phyloP scores from a whole-genome alignment of 352 stramenopile species.

The Phytophthora sansomeana region DNA sequence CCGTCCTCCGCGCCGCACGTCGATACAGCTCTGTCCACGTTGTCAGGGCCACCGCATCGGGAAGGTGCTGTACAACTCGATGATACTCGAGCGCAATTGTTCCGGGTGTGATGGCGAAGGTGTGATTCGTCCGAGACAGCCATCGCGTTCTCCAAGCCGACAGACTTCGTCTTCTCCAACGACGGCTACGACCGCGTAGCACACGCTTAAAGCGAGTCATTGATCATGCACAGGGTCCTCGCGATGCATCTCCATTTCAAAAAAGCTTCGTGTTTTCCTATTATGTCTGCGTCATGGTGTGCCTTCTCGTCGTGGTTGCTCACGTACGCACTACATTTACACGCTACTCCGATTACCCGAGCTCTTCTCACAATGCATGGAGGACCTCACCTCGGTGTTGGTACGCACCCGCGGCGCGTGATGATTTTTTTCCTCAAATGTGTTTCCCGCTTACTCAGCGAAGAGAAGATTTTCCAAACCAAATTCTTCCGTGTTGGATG shows the following conservation, averaged over 20 bases:
- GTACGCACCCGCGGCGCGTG: constrained; percentile 24
- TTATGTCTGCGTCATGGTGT: neutral
- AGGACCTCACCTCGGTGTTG: constrained; percentile 10
- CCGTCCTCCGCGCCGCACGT: neutral
- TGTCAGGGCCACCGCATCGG: constrained; percentile 70
- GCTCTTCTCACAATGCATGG: constrained; percentile 17
- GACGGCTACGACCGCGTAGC: constrained; percentile 6
- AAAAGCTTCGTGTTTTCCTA: constrained; percentile 24
- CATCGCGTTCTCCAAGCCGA: neutral
- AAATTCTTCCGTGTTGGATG: constrained; percentile 66
- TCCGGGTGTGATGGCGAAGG: constrained; percentile 64
- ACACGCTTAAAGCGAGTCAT: no score
- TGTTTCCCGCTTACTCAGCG: constrained; percentile 48
- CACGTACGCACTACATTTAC: constrained; percentile 37
- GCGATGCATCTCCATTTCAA: constrained; percentile 16
- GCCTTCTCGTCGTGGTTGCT: constrained; percentile 17
- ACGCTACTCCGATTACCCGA: constrained; percentile 32
- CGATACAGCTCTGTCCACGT: constrained; percentile 53
- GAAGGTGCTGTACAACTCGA: constrained; percentile 59
- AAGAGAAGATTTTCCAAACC: constrained; percentile 76
- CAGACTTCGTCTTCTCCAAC: neutral
- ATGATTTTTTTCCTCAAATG: neutral
- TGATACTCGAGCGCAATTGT: constrained; percentile 68
- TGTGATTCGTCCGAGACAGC: constrained; percentile 29
- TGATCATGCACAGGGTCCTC: no score